Evolutionary conservation across 345 rosid species (phyloP).

Genomic region (Gynandropsis gynandra): DNA sequence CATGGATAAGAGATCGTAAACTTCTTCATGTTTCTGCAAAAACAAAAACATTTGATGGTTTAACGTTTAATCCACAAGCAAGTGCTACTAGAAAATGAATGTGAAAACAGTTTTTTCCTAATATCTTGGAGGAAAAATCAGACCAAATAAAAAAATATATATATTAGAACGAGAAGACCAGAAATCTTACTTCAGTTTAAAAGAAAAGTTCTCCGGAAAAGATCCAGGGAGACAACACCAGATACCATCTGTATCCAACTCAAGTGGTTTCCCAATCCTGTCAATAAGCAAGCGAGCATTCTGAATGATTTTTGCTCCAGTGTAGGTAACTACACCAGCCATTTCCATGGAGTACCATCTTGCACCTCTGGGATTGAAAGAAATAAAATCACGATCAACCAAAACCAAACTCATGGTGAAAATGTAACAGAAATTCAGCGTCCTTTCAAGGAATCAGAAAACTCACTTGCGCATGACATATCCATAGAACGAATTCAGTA

Average conservation of each 20-base stretch:
- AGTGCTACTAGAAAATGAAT: constrained; percentile 13
- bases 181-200: constrained; percentile 71
- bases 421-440: constrained; percentile 18
- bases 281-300: constrained; percentile 91
- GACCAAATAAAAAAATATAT: background rate
- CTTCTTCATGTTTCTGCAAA: constrained; percentile 73
- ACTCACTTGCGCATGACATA: constrained; percentile 99
- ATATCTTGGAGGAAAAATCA: background rate
- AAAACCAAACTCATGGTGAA: constrained; percentile 10
- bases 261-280: constrained; percentile 96
- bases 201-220: constrained; percentile 92
- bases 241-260: constrained; percentile 96
- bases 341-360: constrained; percentile 99
- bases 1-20: constrained; percentile 92
- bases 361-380: constrained; percentile 66
- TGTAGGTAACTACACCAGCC: constrained; percentile 99
- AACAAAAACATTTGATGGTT: constrained; percentile 19
- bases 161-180: constrained; percentile 11
- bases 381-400: constrained; percentile 23
- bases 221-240: constrained; percentile 97
- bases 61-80: constrained; percentile 15
- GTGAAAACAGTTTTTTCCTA: background rate
- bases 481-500: constrained; percentile 96
- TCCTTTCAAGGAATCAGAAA: constrained; percentile 11
- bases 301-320: constrained; percentile 98